Base-by-base conservation (phyloP, 148 eudicot genomes). In the Polygonum aviculare region DNA sequence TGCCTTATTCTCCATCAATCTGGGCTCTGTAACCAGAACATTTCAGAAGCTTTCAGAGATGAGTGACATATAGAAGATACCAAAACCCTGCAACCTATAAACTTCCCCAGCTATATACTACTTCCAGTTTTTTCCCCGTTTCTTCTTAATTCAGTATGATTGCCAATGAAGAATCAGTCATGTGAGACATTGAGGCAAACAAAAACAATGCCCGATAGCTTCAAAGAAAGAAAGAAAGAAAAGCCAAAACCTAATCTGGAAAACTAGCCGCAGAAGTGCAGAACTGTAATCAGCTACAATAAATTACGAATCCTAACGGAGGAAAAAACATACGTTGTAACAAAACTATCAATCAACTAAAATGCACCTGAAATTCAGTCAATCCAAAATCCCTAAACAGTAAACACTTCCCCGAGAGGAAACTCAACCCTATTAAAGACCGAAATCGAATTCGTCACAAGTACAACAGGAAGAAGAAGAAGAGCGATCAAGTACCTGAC, bases 11-110 rank as follows among this genome's bases (percentile, higher is more conserved):
- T 67, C 72, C 72, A 5, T 19, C 36, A 67, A 36, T 2, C 72
- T 36, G 45, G 72, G 45, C 72, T 36, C 72, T 67, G 45, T 36
- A 67, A 67, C 72, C 72, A 67, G 12, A 67, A 67, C 45, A 65
- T 51, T 15, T 16, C 4, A 51, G 16, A 51, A 16, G 2, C 19
- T 51, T 16, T 16, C 55, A 14, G 47, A 44, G 47, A 44, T 44
- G 9, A 44, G 47, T 44, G 47, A 44, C 47, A 44, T 6, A 26
- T 26, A 26, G 31, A 26, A 26, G 31, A 26, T 1, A 67, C 19
- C 40, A 15, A 36, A 67, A 38, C 72, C 72, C 36, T 44, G 72
- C 38, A 67, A 36, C 21, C 36, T 38, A 35, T 67, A 65, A 26
- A 65, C 41, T 35, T 65, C 14, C 62, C 63, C 33, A 57, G 31